A percentile compares a stretch with the other conserved stretches of the same genome.
These are phyloP conservation scores for Apophysomyces sp. DNA, from an alignment of 371 early-diverging fungal genomes.

Conservation along the genomic window DNA sequence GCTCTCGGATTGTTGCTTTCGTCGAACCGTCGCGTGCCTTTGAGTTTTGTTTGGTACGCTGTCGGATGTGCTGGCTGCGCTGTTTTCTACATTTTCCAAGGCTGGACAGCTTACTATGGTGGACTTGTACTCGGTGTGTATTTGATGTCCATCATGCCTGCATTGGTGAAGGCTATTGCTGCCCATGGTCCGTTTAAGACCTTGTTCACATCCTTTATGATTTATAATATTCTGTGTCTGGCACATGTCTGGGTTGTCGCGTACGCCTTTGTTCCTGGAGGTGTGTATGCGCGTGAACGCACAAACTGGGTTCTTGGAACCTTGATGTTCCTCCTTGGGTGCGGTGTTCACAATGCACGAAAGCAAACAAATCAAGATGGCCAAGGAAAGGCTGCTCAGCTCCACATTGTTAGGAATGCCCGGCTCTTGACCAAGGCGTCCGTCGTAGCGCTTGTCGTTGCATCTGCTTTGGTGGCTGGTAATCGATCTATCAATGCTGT, in stretches of 20 bases:
- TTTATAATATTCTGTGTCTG: conserved; percentile 68
- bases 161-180: conserved; percentile 55
- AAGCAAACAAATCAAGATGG: conserved; percentile 21
- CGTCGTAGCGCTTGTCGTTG: conserved; percentile 22
- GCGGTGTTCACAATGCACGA: conserved; percentile 50
- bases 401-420: conserved; percentile 37
- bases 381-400: conserved; percentile 22
- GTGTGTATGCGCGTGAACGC: conserved; percentile 71
- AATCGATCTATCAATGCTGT: conserved; percentile 29
- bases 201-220: conserved; percentile 56
- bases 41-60: conserved; percentile 59
- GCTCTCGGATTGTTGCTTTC: conserved; percentile 57
- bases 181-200: conserved; percentile 70
- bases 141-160: conserved; percentile 60
- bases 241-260: conserved; percentile 83
- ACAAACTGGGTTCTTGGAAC: conserved; percentile 67
- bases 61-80: conserved; percentile 56
- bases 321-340: conserved; percentile 50
- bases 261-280: conserved; percentile 83
- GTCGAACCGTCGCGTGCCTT: conserved; percentile 55
- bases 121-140: conserved; percentile 68
- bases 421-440: conserved; percentile 34
- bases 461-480: conserved; percentile 36
- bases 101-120: conserved; percentile 65
- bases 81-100: conserved; percentile 54